A percentile compares a stretch with the other conserved stretches of the same genome.
Evolutionary conservation across 1,284 basidiomycete genomes (phyloP).

Genomic region (Tylopilus sp.): DNA sequence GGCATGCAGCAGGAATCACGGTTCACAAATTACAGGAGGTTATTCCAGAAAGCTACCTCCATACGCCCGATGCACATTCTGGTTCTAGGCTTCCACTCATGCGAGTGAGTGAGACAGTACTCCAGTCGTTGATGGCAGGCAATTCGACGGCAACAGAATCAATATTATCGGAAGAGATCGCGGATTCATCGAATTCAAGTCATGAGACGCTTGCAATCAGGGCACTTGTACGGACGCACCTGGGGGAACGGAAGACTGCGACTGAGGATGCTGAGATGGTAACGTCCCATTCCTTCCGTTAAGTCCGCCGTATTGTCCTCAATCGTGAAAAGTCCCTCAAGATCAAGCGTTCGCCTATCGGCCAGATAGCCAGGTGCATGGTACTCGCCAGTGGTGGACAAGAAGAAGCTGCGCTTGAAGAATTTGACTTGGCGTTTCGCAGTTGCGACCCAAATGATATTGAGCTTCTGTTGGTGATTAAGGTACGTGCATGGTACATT

Average conservation of each 20-base stretch:
- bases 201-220: neutral
- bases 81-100: neutral
- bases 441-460: too few species aligned
- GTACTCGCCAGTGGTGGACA: too few species aligned
- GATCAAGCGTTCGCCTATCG: slow-evolving; percentile 1
- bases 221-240: neutral
- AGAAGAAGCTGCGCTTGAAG: too few species aligned
- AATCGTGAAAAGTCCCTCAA: neutral
- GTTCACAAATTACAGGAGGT: neutral
- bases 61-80: too few species aligned
- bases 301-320: too few species aligned
- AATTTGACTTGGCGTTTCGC: too few species aligned
- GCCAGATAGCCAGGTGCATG: neutral
- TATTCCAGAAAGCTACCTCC: neutral
- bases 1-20: neutral
- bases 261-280: neutral
- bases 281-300: too few species aligned
- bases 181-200: neutral
- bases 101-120: neutral
- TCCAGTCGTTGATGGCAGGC: neutral
- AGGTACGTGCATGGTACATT: slow-evolving; percentile 27
- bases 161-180: neutral
- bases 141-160: neutral
- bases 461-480: slow-evolving; percentile 2
- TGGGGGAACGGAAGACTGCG: neutral